Base-by-base conservation (phyloP, 1,139 yeast genomes). In the Magnusiomyces ingens region DNA sequence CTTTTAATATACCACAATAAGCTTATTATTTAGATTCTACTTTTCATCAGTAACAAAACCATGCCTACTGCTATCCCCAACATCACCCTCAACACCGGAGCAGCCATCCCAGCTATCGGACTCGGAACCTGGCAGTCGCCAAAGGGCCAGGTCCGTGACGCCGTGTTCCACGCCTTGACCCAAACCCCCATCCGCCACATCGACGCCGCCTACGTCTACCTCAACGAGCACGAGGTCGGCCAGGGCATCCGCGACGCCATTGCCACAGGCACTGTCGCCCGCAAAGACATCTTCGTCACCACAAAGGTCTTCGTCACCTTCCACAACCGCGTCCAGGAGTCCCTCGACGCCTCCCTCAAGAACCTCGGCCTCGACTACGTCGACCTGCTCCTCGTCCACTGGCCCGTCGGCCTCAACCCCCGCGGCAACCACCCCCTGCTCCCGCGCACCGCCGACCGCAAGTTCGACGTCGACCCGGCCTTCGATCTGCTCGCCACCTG, bases 321-420 rank as follows among this genome's bases (percentile, higher is more conserved):
- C 64, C 90, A 85, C 64, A 75, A 76, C 61, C 73, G 80, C 52
- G 84, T 83, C 26, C 83, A 70, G 47, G 74, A 67, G 45, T 87
- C 85, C 6, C 71, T 89, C 54, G 79, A 83, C 50, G 71, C 67
- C 50, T 83, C 94, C 2, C 76, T 90, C 64, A 67, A 77, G 62
- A 81, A 81, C 64, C 74, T 90, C 61, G 84, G 84, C 1, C 71
- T 86, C 61, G 95, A 86, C 53, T 90, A 90, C 64, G 83, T 90
- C 55, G 97, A 90, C 67, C 75, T 90, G 62, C 84, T 84, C 68
- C 76, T 90, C 67, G 78, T 88, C 65, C 97, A 91, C 71, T 89
- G 95, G 96, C 97, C 97, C 3, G 75, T 79, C 52, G 77, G 87
- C 1, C 66, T 80, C 55, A 75, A 68, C 62, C 73, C 73, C 48